Percentiles rank a stretch among this genome's conserved stretches.
Conservation (phyloP, 768 basidiomycete species). For the Gloeopeniophorella convolvens region DNA sequence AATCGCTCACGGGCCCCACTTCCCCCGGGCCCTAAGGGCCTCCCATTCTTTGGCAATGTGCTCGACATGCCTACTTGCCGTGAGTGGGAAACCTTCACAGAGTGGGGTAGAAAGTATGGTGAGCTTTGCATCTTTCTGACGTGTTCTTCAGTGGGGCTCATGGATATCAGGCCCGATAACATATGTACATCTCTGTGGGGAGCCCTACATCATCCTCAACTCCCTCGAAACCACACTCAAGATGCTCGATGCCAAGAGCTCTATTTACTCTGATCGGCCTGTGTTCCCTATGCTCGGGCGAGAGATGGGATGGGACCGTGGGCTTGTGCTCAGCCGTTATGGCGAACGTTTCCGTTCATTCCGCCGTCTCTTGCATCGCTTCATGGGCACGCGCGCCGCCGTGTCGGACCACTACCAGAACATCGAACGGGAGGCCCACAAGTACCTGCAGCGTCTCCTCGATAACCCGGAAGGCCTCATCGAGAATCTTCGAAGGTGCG, state of each 20-base stretch:
- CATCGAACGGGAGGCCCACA: slow-evolving; percentile 5
- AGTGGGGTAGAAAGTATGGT: slow-evolving; percentile 24
- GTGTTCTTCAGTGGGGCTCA: not conserved
- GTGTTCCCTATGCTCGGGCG: slow-evolving; percentile 4
- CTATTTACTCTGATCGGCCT: slow-evolving; percentile 18
- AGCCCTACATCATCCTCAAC: not conserved
- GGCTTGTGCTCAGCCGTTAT: slow-evolving; percentile 8
- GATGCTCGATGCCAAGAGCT: slow-evolving; percentile 20
- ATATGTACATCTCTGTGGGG: not conserved
- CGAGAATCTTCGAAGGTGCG: slow-evolving; percentile 9
- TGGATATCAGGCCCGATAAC: not conserved
- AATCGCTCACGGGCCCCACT: slow-evolving; percentile 4
- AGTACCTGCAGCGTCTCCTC: not conserved
- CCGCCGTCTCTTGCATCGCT: not conserved
- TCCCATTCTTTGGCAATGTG: slow-evolving; percentile 23
- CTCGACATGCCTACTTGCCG: slow-evolving; percentile 18
- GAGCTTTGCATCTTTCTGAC: not conserved
- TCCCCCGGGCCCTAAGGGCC: slow-evolving; percentile 21
- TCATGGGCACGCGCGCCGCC: slow-evolving; percentile 6
- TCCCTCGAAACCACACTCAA: slow-evolving; percentile 10
- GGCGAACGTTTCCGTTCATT: not conserved
- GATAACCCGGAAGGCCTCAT: slow-evolving; percentile 1
- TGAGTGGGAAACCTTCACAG: slow-evolving; percentile 22
- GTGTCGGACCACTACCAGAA: not conserved
- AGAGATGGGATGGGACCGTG: not conserved